Evolutionary conservation across 768 basidiomycete species (phyloP), one percentile per base, ranked within the genome.

Genomic region (Tylopilus cervinicoccineus): DNA sequence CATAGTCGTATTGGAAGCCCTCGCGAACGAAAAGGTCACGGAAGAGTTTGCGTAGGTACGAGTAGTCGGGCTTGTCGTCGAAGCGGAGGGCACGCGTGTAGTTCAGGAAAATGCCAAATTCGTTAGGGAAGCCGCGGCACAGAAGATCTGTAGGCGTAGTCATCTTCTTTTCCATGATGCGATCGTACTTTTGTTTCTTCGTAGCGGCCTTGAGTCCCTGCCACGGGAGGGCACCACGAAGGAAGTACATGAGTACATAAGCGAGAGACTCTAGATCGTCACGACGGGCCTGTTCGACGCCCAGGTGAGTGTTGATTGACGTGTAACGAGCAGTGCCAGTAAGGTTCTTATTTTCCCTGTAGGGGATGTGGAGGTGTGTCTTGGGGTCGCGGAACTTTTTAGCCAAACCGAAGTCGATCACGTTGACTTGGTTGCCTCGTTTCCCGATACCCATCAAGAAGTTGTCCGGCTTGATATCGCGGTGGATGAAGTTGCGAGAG

Each of bases 111-210:
- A 98, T 96, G 34, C 93, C 95, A 56, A 98, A 96, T 74, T 99
- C 96, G 76, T 93, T 94, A 53, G 96, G 95, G 81, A 96, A 98
- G n/a, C 92, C 93, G 58, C 95, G 93, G 76, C 95, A 98, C 24
- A 99, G 83, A 50, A 95, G 77, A 67, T 98, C 93, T 43, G 91
- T 94, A 13, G 93, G 91, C 0, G 93, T 96, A 31, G 96, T 97
- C 93, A 99, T 98, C 83, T 99, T 99, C 83, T 99, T 99, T 75
- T 99, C 96, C 96, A 99, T 99, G 76, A 99, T 99, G 52, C 96
- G 87, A 72, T 98, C 96, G 71, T 98, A 98, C 76, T 99, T 99
- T 79, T 99, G 96, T 83, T 99, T 99, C 91, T 99, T 99, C 51
- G 96, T 99, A 33, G 95, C 95, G 51, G 96, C 96, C 76, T 99